Conservation (phyloP, 345 rosid species). For the Hevea brasiliensis region DNA sequence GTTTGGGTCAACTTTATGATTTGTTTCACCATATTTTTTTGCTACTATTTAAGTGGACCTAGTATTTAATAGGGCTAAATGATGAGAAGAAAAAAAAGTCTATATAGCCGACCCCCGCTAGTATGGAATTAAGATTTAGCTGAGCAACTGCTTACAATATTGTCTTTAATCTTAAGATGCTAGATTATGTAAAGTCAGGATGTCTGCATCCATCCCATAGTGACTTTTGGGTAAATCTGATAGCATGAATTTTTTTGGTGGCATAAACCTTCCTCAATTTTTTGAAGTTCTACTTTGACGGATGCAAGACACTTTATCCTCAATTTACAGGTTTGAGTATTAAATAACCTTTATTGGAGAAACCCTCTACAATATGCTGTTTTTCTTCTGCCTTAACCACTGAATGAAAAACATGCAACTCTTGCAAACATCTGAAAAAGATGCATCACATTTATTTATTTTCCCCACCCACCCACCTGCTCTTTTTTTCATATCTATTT, state of each 20-base stretch:
- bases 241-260: neutral
- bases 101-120: too few relatives aligned
- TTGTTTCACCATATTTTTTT: too few relatives aligned
- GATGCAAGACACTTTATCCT: neutral
- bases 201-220: neutral
- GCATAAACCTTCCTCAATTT: neutral
- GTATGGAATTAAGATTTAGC: too few relatives aligned
- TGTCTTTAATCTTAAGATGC: neutral
- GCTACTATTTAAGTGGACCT: too few relatives aligned
- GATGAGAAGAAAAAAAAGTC: too few relatives aligned
- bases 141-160: neutral
- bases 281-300: neutral
- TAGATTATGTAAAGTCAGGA: neutral
- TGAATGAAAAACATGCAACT: neutral
- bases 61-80: too few relatives aligned
- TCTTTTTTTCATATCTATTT: neutral
- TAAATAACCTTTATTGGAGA: neutral
- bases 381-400: neutral
- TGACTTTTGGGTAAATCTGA: neutral
- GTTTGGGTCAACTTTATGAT: too few relatives aligned
- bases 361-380: neutral
- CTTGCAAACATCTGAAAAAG: neutral
- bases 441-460: neutral
- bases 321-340: neutral
- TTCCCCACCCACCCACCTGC: neutral